phyloP scores from a whole-genome alignment of 495 filamentous ascomycete genomes.

The Penicillium soppii region DNA sequence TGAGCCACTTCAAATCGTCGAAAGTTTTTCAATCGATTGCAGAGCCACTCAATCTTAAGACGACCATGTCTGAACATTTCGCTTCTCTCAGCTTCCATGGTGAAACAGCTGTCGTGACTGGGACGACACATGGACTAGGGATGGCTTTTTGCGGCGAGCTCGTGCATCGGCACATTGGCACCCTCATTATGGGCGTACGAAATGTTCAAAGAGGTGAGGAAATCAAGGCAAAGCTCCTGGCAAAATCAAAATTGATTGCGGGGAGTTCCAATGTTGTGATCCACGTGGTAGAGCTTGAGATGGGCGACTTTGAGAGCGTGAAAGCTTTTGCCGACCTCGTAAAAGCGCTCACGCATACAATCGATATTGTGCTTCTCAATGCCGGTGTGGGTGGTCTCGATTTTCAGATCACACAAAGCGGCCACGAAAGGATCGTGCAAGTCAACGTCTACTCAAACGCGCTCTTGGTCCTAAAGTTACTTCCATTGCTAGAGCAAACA shows the following conservation, averaged over 20 bases:
- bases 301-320: constrained; percentile 24
- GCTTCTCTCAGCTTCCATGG: no score
- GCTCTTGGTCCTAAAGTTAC: constrained; percentile 27
- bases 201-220: constrained; percentile 20
- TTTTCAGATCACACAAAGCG: constrained; percentile 19
- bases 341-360: constrained; percentile 21
- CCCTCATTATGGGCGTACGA: constrained; percentile 26
- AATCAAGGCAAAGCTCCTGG: no score
- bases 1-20: no score
- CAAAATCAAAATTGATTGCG: constrained; percentile 14
- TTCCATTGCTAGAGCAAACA: constrained; percentile 28
- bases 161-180: no score
- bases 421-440: constrained; percentile 31
- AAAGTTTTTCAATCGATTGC: no score
- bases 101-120: no score
- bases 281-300: constrained; percentile 23
- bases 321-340: no score
- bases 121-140: no score
- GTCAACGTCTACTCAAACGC: constrained; percentile 37
- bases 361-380: constrained; percentile 32
- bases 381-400: constrained; percentile 26
- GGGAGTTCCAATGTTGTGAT: constrained; percentile 14
- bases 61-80: no score
- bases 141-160: no score
- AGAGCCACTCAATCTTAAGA: no score